phyloP scores from a whole-genome alignment of 2,329 filamentous ascomycete genomes.

The Cercospora brassicicola region DNA sequence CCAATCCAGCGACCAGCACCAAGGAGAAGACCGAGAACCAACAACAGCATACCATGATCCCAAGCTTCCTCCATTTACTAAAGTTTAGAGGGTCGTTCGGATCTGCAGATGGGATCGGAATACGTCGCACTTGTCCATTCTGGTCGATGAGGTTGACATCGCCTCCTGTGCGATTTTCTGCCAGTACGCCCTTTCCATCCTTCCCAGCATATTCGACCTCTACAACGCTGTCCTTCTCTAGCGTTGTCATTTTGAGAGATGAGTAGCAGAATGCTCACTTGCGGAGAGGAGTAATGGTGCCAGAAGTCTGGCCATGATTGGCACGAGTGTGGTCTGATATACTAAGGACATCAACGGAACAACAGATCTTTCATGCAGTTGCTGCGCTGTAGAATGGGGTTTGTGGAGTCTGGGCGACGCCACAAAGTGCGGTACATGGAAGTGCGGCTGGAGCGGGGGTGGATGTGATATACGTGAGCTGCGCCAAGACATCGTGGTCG shows the following conservation, averaged over 20 bases:
- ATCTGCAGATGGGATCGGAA: constrained; percentile 29
- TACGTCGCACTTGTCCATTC: constrained; percentile 25
- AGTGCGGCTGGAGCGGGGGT: background rate
- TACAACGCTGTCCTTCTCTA: background rate
- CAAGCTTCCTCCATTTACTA: constrained; percentile 34
- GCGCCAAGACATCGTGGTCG: background rate
- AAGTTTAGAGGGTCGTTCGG: constrained; percentile 37
- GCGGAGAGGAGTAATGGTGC: background rate
- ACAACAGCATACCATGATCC: constrained; percentile 36
- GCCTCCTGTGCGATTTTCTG: constrained; percentile 1
- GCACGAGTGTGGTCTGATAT: background rate
- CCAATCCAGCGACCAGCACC: constrained; percentile 55
- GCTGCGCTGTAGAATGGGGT: background rate
- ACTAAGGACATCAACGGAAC: background rate
- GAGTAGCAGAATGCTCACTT: background rate
- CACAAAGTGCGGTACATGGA: background rate
- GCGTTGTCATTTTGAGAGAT: background rate
- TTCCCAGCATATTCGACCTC: background rate
- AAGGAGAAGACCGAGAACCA: constrained; percentile 41
- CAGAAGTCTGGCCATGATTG: background rate
- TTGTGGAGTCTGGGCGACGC: background rate
- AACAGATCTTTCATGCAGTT: background rate
- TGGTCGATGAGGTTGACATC: constrained; percentile 27
- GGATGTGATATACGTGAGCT: background rate
- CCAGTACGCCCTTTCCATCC: background rate